phyloP scores from a whole-genome alignment of 1,139 yeast species.

The Pichia sp. region DNA sequence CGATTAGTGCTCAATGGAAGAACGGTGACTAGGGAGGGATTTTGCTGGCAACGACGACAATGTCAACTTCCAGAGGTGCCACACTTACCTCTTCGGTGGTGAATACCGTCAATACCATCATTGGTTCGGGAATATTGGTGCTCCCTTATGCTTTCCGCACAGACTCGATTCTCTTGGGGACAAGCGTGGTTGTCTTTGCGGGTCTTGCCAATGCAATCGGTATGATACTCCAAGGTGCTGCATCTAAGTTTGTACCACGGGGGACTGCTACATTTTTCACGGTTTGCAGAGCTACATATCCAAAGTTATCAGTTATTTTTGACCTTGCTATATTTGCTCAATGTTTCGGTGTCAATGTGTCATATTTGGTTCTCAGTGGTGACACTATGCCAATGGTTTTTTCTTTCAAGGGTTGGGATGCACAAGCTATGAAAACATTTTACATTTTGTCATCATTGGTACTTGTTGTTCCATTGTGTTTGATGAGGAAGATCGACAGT shows the following conservation, averaged over 20 bases:
- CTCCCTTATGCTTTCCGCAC: constrained; percentile 84
- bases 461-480: constrained; percentile 68
- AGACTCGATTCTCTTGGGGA: constrained; percentile 75
- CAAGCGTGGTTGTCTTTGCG: constrained; percentile 57
- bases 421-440: constrained; percentile 34
- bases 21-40: no score
- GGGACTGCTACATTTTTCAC: constrained; percentile 85
- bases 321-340: constrained; percentile 53
- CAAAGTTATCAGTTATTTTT: constrained; percentile 63
- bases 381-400: constrained; percentile 66
- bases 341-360: constrained; percentile 85
- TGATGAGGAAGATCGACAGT: constrained; percentile 68
- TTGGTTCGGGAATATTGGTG: constrained; percentile 91
- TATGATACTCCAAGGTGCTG: constrained; percentile 67
- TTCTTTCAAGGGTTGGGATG: constrained; percentile 28
- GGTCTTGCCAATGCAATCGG: constrained; percentile 80
- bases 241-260: constrained; percentile 58
- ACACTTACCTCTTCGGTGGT: constrained; percentile 28
- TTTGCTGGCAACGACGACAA: no score
- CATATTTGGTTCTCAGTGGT: constrained; percentile 83
- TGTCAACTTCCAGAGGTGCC: constrained; percentile 15
- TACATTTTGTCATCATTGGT: constrained; percentile 65
- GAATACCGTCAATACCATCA: constrained; percentile 62
- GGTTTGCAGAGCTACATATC: constrained; percentile 77
- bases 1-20: no score